A percentile compares a stretch with the other conserved stretches of the same genome.
phyloP scores from a whole-genome alignment of 352 stramenopile species.

The Nothophytophthora sp. region DNA sequence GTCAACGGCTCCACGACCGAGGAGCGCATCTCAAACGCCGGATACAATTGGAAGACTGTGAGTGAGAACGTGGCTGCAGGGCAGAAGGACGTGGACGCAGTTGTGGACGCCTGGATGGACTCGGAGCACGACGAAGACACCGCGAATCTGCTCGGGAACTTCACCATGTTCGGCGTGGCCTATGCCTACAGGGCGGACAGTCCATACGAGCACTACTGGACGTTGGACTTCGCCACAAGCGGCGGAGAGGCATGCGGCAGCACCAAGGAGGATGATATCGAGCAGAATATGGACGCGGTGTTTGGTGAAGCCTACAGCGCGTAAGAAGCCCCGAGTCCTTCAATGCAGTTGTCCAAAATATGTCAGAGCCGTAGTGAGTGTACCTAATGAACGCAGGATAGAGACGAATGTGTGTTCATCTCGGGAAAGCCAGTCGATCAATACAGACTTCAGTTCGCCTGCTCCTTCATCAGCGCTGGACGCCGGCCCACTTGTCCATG shows the following conservation, averaged over 20 bases:
- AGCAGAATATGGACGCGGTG: no score
- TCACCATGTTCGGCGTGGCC: conserved; percentile 12
- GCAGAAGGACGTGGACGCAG: conserved; percentile 20
- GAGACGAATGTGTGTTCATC: neutral
- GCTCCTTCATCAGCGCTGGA: conserved; percentile 52
- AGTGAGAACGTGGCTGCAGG: conserved; percentile 42
- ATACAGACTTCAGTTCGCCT: neutral
- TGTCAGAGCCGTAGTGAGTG: no score
- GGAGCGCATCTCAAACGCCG: conserved; percentile 29
- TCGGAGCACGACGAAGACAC: conserved; percentile 38
- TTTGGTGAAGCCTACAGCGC: no score
- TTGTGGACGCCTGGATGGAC: conserved; percentile 48
- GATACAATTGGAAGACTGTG: conserved; percentile 43
- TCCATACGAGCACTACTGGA: conserved; percentile 45
- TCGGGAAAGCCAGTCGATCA: neutral
- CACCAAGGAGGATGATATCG: neutral
- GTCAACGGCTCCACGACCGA: conserved; percentile 28
- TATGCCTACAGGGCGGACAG: conserved; percentile 19
- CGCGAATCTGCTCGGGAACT: conserved; percentile 32
- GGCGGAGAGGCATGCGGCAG: conserved; percentile 3
- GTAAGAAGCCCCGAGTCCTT: no score
- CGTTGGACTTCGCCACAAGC: conserved; percentile 29
- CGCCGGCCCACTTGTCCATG: conserved; percentile 77
- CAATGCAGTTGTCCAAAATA: no score
- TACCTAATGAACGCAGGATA: neutral